A percentile compares a stretch with the other conserved stretches of the same genome.
Conservation (phyloP, 1,139 yeast species). For the Yamadazyma mexicana region DNA sequence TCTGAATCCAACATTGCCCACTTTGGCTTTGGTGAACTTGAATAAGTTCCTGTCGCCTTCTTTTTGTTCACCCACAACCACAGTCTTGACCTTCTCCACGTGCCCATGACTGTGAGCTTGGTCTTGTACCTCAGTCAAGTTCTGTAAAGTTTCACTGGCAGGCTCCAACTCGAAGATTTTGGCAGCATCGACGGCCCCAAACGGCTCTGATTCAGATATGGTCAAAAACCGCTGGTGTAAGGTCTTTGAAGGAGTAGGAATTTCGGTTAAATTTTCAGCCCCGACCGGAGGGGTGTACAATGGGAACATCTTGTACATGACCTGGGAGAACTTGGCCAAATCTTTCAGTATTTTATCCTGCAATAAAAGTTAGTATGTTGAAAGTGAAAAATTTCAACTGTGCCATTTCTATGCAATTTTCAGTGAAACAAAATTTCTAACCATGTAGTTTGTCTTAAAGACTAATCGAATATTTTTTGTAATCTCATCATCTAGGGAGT, state of each 20-base stretch:
- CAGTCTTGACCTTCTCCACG: slow-evolving; percentile 25
- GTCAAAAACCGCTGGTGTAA: slow-evolving; percentile 81
- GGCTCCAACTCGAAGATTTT: slow-evolving; percentile 78
- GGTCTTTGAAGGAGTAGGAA: slow-evolving; percentile 87
- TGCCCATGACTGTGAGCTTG: slow-evolving; percentile 23
- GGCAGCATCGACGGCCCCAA: slow-evolving; percentile 97
- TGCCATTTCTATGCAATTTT: too few species aligned
- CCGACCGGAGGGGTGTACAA: slow-evolving; percentile 48
- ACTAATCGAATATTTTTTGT: slow-evolving; percentile 60
- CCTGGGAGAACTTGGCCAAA: slow-evolving; percentile 52
- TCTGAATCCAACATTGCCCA: slow-evolving; percentile 85
- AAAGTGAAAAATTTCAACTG: too few species aligned
- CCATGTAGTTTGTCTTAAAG: slow-evolving; percentile 72
- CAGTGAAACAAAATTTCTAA: slow-evolving; percentile 36
- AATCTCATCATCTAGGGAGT: slow-evolving; percentile 24
- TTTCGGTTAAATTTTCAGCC: slow-evolving; percentile 83
- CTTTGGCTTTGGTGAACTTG: slow-evolving; percentile 73
- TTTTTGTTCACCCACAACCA: slow-evolving; percentile 50
- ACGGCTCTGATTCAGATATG: slow-evolving; percentile 94
- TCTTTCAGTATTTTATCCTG: slow-evolving; percentile 51
- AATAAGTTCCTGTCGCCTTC: slow-evolving; percentile 64
- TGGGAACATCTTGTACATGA: slow-evolving; percentile 83
- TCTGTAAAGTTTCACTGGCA: slow-evolving; percentile 72
- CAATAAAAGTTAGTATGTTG: slow-evolving; percentile 33
- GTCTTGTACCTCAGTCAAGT: slow-evolving; percentile 59